A percentile compares a stretch with the other conserved stretches of the same genome.
Conservation (phyloP, 352 stramenopile species). For the Sclerospora graminicola region DNA sequence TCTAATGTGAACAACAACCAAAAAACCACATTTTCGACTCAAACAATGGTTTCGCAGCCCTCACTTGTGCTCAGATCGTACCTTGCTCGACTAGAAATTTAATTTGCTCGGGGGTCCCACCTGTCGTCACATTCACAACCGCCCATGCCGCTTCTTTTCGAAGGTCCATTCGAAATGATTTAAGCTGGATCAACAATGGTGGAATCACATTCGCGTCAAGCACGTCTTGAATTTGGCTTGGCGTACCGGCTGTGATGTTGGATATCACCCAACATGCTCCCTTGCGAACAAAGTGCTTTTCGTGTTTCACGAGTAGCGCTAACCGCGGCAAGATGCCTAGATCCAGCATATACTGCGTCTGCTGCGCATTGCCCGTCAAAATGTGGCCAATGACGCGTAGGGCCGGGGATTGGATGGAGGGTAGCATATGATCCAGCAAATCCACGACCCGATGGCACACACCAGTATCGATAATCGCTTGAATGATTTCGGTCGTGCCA, state of each 20-base stretch:
- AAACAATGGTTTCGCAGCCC: neutral
- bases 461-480: slow-evolving; percentile 95
- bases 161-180: slow-evolving; percentile 63
- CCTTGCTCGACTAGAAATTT: slow-evolving; percentile 94
- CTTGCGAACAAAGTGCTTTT: slow-evolving; percentile 76
- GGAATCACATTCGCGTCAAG: slow-evolving; percentile 71
- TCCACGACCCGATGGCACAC: slow-evolving; percentile 93
- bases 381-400: slow-evolving; percentile 97
- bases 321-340: slow-evolving; percentile 38
- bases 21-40: neutral
- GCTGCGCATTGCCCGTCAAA: slow-evolving; percentile 91
- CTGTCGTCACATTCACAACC: slow-evolving; percentile 68
- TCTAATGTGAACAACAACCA: too few relatives aligned
- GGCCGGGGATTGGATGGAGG: slow-evolving; percentile 93
- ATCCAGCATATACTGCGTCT: slow-evolving; percentile 68
- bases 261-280: slow-evolving; percentile 79
- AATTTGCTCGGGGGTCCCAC: slow-evolving; percentile 88
- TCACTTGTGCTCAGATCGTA: slow-evolving; percentile 10
- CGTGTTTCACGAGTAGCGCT: slow-evolving; percentile 55
- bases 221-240: slow-evolving; percentile 65
- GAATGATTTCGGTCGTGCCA: slow-evolving; percentile 95
- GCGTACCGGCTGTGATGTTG: slow-evolving; percentile 69
- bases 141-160: slow-evolving; percentile 82
- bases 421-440: slow-evolving; percentile 88
- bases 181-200: slow-evolving; percentile 48